Evolutionary conservation across 495 filamentous ascomycete genomes (phyloP), one percentile per base, ranked within the genome.

Genomic region (Aspergillus heteromorphus): DNA sequence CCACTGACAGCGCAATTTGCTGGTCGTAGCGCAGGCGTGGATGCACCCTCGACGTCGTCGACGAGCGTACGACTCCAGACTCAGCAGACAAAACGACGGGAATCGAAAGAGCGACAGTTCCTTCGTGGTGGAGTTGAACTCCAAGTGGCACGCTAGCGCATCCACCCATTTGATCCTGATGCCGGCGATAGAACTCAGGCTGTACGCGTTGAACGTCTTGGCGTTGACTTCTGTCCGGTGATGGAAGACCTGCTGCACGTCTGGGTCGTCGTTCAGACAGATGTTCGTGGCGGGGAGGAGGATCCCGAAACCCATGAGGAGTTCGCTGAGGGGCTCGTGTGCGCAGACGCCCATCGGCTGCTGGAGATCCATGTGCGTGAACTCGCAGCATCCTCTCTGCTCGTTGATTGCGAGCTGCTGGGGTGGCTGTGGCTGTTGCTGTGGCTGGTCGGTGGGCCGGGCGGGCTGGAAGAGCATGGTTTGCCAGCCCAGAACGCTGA

Each of bases 221-320:
- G 51, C 23, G 17, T 20, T 14, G 29, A 54, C 27, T 13, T 54
- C 51, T 2, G 36, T 17, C 30, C 48, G 41, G 27, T 54, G 23
- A 3, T 54, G 21, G 30, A 54, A 54, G 27, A 19, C 14, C 1
- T n/a, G 29, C 21, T 47, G 51, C 4, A 54, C 16, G 16, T 31
- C 31, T 16, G 14, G 51, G 25, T 54, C 42, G 6, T 54, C 51
- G 21, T 45, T 17, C 9, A 54, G 51, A 38, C 51, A 54, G 10
- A 54, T 4, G 31, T 54, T 54, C 41, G 40, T 47, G 23, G 51
- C 20, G 2, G 51, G 51, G 14, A 54, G 41, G 8, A 54, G 42
- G 9, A 54, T 21, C 2, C 51, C 51, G 21, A 54, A 54, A 10
- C 51, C 51, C 51, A 54, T 54, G 21, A 54, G 51, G 18, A 54